Evolutionary conservation across 2,329 filamentous ascomycete species (phyloP).

Genomic region (Arthroderma sp.): DNA sequence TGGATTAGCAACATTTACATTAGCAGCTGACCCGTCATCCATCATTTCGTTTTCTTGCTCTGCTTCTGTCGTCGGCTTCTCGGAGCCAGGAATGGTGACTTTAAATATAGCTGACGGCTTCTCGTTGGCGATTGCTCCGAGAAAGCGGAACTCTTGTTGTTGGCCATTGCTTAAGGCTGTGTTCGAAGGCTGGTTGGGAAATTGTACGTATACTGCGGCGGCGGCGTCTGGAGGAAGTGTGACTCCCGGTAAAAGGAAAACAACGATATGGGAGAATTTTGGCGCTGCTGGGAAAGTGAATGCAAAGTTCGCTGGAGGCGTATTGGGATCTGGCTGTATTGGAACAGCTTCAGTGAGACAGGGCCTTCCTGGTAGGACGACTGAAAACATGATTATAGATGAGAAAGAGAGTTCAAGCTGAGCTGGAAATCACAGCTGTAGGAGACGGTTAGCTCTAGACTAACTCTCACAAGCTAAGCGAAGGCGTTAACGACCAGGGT

Average conservation of each 20-base stretch:
- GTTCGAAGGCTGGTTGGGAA: conserved; percentile 39
- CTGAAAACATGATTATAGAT: conserved; percentile 45
- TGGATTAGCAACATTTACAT: conserved; percentile 17
- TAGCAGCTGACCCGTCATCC: conserved; percentile 33
- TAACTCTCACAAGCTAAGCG: neutral
- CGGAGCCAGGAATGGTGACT: conserved; percentile 35
- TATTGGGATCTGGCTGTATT: conserved; percentile 41
- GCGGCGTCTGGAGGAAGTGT: conserved; percentile 62
- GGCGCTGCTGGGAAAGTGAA: conserved; percentile 54
- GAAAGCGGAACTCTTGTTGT: conserved; percentile 56
- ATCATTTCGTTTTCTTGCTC: conserved; percentile 35
- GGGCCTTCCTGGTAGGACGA: conserved; percentile 49
- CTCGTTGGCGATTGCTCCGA: conserved; percentile 77
- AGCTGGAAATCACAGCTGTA: neutral
- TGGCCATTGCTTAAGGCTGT: conserved; percentile 26
- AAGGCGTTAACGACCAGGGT: neutral
- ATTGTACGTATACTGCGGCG: conserved; percentile 78
- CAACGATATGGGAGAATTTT: conserved; percentile 60
- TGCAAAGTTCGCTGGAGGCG: conserved; percentile 50
- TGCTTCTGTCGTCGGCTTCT: conserved; percentile 21
- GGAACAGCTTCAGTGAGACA: conserved; percentile 45
- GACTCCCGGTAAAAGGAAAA: conserved; percentile 75
- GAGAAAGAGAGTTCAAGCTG: too few species aligned
- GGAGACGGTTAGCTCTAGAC: neutral
- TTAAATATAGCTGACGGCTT: conserved; percentile 92